Percentiles rank a stretch among this genome's conserved stretches.
Conservation (phyloP, 352 stramenopile genomes). For the Stramenopiles sp. region DNA sequence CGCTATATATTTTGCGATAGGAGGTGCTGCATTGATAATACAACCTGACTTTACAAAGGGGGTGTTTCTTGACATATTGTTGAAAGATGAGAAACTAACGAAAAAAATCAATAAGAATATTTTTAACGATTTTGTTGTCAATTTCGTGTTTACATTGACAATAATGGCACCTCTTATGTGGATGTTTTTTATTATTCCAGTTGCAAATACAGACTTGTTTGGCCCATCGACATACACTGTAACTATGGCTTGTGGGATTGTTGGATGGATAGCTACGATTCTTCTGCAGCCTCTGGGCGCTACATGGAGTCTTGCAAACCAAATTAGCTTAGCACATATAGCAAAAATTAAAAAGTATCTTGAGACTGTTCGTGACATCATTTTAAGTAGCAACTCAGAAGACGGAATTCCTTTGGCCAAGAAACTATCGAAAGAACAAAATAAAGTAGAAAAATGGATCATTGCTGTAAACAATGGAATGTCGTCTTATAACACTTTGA, state of each 20-base stretch:
- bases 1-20: neutral
- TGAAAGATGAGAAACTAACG: neutral
- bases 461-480: neutral
- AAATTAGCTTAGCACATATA: neutral
- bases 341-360: neutral
- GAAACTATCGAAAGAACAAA: neutral
- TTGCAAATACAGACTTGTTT: neutral
- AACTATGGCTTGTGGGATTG: neutral
- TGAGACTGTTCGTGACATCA: neutral
- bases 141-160: neutral
- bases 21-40: neutral
- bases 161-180: neutral
- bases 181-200: neutral
- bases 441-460: neutral
- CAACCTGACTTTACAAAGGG: neutral
- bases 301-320: neutral
- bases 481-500: neutral
- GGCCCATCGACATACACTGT: neutral
- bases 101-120: neutral
- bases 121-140: neutral
- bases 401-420: neutral
- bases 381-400: neutral
- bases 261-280: neutral
- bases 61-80: neutral
- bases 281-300: neutral